Evolutionary conservation across 176 grass and related monocot genomes (phyloP).

Genomic region (Musa troglodytarum): DNA sequence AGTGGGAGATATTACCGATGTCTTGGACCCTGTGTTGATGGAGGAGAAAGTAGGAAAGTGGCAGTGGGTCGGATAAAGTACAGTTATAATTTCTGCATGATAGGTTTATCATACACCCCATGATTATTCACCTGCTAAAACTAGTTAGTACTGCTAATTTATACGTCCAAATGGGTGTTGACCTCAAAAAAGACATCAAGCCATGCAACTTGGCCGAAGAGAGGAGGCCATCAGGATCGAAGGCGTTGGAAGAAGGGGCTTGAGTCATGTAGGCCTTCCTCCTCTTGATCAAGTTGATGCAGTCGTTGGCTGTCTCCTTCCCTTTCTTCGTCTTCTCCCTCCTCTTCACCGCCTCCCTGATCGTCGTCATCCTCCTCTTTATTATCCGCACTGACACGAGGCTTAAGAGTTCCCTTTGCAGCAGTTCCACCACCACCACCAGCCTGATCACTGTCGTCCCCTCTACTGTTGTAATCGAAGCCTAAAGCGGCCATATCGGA

Average conservation of each 20-base stretch:
- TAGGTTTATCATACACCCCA: background rate
- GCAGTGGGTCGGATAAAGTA: background rate
- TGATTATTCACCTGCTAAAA: background rate
- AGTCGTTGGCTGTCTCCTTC: background rate
- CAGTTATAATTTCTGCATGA: slow-evolving; percentile 1
- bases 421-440: background rate
- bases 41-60: no score
- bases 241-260: background rate
- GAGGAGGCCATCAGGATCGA: background rate
- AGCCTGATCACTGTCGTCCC: background rate
- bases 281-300: background rate
- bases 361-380: background rate
- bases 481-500: background rate
- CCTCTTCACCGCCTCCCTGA: background rate
- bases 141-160: background rate
- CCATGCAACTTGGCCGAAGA: background rate
- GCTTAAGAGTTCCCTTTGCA: background rate
- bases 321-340: background rate
- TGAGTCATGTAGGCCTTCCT: background rate
- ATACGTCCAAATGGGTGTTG: background rate
- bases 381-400: background rate
- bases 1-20: background rate
- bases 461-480: background rate
- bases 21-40: no score
- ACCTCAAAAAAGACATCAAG: background rate